Conservation (phyloP, 257 asterid genomes). For the Buddleja alternifolia region DNA sequence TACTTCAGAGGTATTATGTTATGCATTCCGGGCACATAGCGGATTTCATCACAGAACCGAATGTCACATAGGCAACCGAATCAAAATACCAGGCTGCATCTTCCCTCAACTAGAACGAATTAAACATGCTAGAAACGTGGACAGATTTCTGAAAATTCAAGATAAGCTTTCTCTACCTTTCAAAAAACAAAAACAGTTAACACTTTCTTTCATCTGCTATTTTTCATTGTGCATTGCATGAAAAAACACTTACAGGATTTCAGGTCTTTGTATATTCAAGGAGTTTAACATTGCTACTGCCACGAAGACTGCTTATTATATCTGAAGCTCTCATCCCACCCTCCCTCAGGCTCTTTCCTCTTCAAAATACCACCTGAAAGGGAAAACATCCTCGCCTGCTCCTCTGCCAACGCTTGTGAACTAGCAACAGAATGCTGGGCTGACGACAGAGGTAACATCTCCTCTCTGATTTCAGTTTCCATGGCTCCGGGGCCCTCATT, state of each 20-base stretch:
- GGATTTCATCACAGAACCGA: too few species aligned
- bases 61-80: too few species aligned
- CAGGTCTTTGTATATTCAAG: background rate
- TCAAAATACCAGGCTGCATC: too few species aligned
- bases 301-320: constrained; percentile 67
- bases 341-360: constrained; percentile 86
- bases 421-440: constrained; percentile 63
- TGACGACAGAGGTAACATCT: constrained; percentile 48
- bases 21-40: too few species aligned
- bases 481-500: constrained; percentile 78
- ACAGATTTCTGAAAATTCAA: too few species aligned
- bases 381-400: constrained; percentile 58
- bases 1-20: too few species aligned
- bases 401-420: constrained; percentile 68
- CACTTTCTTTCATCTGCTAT: background rate
- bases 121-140: too few species aligned
- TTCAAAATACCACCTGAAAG: constrained; percentile 58
- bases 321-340: constrained; percentile 72
- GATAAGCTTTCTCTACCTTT: too few species aligned
- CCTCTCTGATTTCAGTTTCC: constrained; percentile 70
- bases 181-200: too few species aligned
- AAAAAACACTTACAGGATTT: constrained; percentile 36
- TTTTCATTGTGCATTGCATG: background rate
- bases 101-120: too few species aligned
- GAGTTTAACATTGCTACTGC: constrained; percentile 46